These are phyloP conservation scores for Houttuynia cordata DNA, from an alignment of 164 flowering plant species.

Conservation along the genomic window DNA sequence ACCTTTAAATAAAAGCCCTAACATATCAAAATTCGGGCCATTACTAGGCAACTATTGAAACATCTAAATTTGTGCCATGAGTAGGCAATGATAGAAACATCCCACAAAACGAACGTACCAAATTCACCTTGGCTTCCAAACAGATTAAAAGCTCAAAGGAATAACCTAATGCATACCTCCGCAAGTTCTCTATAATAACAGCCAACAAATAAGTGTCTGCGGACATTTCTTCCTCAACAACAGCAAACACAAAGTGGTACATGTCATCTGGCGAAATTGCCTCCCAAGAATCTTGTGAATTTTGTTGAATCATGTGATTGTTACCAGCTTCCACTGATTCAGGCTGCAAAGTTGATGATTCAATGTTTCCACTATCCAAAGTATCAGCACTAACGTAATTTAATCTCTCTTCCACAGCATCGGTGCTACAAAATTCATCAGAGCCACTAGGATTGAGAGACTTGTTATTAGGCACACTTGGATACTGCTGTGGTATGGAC, in stretches of 20 bases:
- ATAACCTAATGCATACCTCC: constrained; percentile 39
- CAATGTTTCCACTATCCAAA: constrained; percentile 15
- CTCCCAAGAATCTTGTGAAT: constrained; percentile 41
- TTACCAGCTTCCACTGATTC: constrained; percentile 22
- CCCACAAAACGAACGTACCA: too few species aligned
- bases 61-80: too few species aligned
- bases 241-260: constrained; percentile 66
- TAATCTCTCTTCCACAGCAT: constrained; percentile 14
- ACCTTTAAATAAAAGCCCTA: too few species aligned
- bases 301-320: constrained; percentile 26
- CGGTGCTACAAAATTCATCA: constrained; percentile 6
- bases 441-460: constrained; percentile 9
- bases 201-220: constrained; percentile 80
- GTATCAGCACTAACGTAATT: constrained; percentile 16
- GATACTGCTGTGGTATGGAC: constrained; percentile 6
- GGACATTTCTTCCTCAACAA: constrained; percentile 78
- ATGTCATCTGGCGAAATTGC: constrained; percentile 88
- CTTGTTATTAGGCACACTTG: constrained; percentile 10
- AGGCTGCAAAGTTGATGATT: constrained; percentile 25
- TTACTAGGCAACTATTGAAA: too few species aligned
- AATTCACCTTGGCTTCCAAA: neutral
- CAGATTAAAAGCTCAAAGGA: neutral
- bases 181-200: constrained; percentile 69
- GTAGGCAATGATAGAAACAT: too few species aligned
- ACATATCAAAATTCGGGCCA: too few species aligned